Evolutionary conservation across 2,329 filamentous ascomycete species (phyloP).

Genomic region (Claviceps arundinis): DNA sequence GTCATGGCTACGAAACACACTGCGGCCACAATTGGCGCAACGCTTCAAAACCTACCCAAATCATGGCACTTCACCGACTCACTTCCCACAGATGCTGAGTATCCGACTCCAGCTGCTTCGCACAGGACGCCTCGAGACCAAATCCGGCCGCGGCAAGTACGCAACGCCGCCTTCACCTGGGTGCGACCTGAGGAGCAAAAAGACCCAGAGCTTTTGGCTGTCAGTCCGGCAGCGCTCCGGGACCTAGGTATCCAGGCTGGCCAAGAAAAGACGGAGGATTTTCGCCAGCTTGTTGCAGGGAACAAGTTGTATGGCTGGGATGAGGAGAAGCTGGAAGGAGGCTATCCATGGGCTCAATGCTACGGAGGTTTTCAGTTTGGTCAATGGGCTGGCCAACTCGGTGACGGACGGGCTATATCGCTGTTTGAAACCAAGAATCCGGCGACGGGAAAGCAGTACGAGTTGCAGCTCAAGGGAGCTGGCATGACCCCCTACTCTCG

Average conservation of each 20-base stretch:
- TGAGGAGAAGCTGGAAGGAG: conserved; percentile 47
- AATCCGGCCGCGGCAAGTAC: conserved; percentile 72
- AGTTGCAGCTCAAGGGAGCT: conserved; percentile 89
- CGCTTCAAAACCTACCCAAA: conserved; percentile 46
- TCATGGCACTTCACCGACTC: conserved; percentile 52
- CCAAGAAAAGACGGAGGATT: conserved; percentile 59
- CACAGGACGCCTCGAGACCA: conserved; percentile 66
- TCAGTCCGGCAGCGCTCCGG: conserved; percentile 64
- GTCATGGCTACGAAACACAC: conserved; percentile 21
- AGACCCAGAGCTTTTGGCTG: conserved; percentile 65
- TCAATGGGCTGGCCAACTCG: conserved; percentile 89
- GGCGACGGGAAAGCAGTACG: conserved; percentile 58
- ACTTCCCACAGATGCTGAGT: conserved; percentile 63
- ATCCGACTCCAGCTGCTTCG: conserved; percentile 68
- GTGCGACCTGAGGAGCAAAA: conserved; percentile 66
- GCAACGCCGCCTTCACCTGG: conserved; percentile 76
- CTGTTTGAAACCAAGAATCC: conserved; percentile 82
- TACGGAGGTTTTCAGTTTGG: conserved; percentile 79
- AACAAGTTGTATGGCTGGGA: conserved; percentile 74
- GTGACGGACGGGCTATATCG: conserved; percentile 87
- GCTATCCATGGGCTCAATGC: conserved; percentile 97
- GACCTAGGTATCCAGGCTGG: conserved; percentile 64
- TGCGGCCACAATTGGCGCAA: conserved; percentile 16
- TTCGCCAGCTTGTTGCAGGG: conserved; percentile 65
- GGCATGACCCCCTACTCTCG: conserved; percentile 88